A percentile compares a stretch with the other conserved stretches of the same genome.
Conservation (phyloP, 805 yeast genomes). For the Naumovozyma dairenensis region DNA sequence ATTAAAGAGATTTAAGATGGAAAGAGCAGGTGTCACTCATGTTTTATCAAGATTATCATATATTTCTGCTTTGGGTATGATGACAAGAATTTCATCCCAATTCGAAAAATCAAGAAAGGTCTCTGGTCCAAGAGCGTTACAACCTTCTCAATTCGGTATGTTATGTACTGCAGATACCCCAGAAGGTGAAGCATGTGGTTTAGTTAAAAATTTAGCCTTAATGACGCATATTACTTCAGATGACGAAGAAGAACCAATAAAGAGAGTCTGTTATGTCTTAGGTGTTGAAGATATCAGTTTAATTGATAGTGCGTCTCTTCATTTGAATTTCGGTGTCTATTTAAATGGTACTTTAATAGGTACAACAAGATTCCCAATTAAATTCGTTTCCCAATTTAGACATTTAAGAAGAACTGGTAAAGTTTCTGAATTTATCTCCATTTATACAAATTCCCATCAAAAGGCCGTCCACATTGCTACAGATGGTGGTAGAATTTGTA, state of each 20-base stretch:
- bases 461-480: slow-evolving; percentile 94
- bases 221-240: slow-evolving; percentile 99
- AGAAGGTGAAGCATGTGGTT: slow-evolving; percentile 99
- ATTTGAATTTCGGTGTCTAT: slow-evolving; percentile 73
- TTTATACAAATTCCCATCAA: slow-evolving; percentile 83
- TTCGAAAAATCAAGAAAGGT: slow-evolving; percentile 97
- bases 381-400: slow-evolving; percentile 73
- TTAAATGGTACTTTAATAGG: slow-evolving; percentile 93
- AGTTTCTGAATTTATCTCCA: slow-evolving; percentile 82
- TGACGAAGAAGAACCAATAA: slow-evolving; percentile 88
- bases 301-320: slow-evolving; percentile 75
- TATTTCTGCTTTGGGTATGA: slow-evolving; percentile 95
- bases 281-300: slow-evolving; percentile 84
- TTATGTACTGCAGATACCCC: slow-evolving; percentile 98
- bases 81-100: slow-evolving; percentile 98
- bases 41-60: slow-evolving; percentile 85
- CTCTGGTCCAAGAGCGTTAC: slow-evolving; percentile 96
- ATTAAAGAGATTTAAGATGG: slow-evolving; percentile 97
- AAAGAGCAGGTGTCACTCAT: slow-evolving; percentile 98
- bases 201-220: slow-evolving; percentile 90
- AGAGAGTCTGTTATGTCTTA: slow-evolving; percentile 60
- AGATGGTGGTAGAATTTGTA: slow-evolving; percentile 97
- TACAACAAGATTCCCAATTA: slow-evolving; percentile 76
- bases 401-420: slow-evolving; percentile 72
- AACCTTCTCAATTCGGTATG: slow-evolving; percentile 99